Conservation (phyloP, 1,139 yeast species). For the Taphrina sp. region DNA sequence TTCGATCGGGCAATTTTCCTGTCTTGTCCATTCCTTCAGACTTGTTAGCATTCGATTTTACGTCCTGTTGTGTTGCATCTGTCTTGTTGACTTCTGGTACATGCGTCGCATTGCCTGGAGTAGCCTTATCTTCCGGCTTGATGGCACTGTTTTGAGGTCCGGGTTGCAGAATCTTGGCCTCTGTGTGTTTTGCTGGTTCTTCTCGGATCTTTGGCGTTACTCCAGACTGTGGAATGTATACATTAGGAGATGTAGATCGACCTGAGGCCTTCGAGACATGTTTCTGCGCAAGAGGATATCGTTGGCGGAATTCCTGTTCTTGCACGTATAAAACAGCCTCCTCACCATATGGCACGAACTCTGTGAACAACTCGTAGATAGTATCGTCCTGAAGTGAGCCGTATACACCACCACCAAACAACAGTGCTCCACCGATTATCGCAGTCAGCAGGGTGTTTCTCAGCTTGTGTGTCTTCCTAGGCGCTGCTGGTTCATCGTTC, state of each 20-base stretch:
- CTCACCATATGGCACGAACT: slow-evolving; percentile 62
- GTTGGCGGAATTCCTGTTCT: slow-evolving; percentile 46
- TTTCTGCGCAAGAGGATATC: slow-evolving; percentile 44
- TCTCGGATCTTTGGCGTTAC: slow-evolving; percentile 20
- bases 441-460: slow-evolving; percentile 32
- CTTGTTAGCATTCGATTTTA: neutral
- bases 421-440: slow-evolving; percentile 38
- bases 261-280: slow-evolving; percentile 42
- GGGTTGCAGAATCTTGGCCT: slow-evolving; percentile 25
- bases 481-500: neutral
- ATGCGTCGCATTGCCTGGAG: slow-evolving; percentile 20
- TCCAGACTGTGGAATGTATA: slow-evolving; percentile 24
- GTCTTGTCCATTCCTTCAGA: slow-evolving; percentile 11
- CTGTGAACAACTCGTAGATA: slow-evolving; percentile 52
- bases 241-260: slow-evolving; percentile 17
- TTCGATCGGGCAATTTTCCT: neutral
- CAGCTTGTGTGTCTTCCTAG: slow-evolving; percentile 11
- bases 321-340: slow-evolving; percentile 53
- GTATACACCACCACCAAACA: slow-evolving; percentile 47
- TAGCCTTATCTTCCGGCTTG: slow-evolving; percentile 17
- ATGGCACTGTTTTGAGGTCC: slow-evolving; percentile 31
- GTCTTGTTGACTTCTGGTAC: slow-evolving; percentile 2
- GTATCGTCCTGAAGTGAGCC: slow-evolving; percentile 46
- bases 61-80: slow-evolving; percentile 3
- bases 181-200: slow-evolving; percentile 9